Conservation (phyloP, 805 yeast genomes). For the Hanseniaspora jakobsenii region DNA sequence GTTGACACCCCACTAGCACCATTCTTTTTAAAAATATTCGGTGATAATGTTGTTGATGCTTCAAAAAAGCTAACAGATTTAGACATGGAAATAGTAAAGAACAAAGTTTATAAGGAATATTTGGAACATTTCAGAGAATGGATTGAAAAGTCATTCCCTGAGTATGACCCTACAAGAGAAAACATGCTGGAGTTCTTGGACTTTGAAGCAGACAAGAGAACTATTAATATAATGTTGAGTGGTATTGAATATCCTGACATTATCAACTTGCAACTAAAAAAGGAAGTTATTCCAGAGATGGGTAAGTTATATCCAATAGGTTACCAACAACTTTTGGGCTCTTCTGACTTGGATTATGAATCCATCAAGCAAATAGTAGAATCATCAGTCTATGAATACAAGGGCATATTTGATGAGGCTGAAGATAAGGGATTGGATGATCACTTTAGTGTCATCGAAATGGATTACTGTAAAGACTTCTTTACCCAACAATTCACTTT, state of each 20-base stretch:
- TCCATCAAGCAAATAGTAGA: constrained; percentile 57
- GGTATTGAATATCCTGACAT: constrained; percentile 41
- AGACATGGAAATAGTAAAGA: constrained; percentile 89
- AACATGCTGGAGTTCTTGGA: constrained; percentile 65
- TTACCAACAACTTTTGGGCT: constrained; percentile 47
- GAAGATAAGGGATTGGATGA: constrained; percentile 61
- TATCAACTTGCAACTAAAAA: constrained; percentile 57
- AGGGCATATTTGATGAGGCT: constrained; percentile 37
- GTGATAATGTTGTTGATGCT: constrained; percentile 50
- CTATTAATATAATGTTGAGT: constrained; percentile 82
- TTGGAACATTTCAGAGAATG: constrained; percentile 74
- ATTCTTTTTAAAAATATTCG: constrained; percentile 78
- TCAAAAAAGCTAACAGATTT: constrained; percentile 69
- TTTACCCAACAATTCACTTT: constrained; percentile 93
- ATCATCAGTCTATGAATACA: constrained; percentile 49
- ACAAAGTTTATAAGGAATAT: constrained; percentile 83
- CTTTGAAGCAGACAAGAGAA: constrained; percentile 92
- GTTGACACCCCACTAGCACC: constrained; percentile 97
- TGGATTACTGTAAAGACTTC: constrained; percentile 83
- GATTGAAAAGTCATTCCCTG: constrained; percentile 45
- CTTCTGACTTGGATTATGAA: constrained; percentile 69
- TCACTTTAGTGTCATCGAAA: constrained; percentile 83
- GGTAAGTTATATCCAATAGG: constrained; percentile 69
- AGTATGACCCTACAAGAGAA: constrained; percentile 57
- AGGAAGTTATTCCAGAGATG: constrained; percentile 65